phyloP scores from a whole-genome alignment of 139 green algal species.

The Chlorella sp. region DNA sequence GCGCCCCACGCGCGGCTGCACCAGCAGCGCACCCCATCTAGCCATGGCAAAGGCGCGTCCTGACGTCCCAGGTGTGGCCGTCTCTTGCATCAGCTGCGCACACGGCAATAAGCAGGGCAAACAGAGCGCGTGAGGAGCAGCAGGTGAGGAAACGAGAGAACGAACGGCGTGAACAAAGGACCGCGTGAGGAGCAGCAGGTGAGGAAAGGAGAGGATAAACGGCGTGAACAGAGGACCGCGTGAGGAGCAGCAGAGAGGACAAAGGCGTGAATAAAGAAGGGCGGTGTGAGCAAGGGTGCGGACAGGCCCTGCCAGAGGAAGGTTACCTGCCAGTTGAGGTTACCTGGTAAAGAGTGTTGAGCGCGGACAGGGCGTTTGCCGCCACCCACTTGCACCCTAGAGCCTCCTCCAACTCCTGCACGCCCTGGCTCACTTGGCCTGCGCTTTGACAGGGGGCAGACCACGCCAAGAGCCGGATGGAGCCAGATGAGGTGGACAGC shows the following conservation, averaged over 20 bases:
- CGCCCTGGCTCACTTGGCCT: conserved; percentile 10
- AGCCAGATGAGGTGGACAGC: too few species aligned
- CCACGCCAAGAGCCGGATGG: too few species aligned
- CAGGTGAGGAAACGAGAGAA: too few species aligned
- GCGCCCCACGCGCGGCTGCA: conserved; percentile 25
- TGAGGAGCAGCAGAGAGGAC: background rate
- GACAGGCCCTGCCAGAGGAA: background rate
- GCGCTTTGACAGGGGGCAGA: background rate
- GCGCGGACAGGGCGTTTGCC: conserved; percentile 34
- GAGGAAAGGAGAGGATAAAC: background rate
- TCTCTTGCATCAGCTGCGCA: background rate
- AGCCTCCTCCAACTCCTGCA: conserved; percentile 46
- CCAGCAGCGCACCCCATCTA: conserved; percentile 26
- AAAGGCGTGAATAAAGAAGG: background rate
- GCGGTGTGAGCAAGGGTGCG: background rate
- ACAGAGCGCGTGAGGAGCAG: too few species aligned
- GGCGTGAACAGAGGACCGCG: background rate
- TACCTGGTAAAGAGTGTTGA: conserved; percentile 42
- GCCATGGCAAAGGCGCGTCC: background rate
- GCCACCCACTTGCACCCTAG: conserved; percentile 65
- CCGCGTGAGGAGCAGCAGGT: background rate
- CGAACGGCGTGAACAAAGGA: background rate
- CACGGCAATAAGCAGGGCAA: too few species aligned
- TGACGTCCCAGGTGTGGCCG: background rate
- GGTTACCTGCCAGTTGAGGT: background rate